A percentile compares a stretch with the other conserved stretches of the same genome.
phyloP scores from a whole-genome alignment of 495 filamentous ascomycete species.

The Penicillium atrosanguineum region DNA sequence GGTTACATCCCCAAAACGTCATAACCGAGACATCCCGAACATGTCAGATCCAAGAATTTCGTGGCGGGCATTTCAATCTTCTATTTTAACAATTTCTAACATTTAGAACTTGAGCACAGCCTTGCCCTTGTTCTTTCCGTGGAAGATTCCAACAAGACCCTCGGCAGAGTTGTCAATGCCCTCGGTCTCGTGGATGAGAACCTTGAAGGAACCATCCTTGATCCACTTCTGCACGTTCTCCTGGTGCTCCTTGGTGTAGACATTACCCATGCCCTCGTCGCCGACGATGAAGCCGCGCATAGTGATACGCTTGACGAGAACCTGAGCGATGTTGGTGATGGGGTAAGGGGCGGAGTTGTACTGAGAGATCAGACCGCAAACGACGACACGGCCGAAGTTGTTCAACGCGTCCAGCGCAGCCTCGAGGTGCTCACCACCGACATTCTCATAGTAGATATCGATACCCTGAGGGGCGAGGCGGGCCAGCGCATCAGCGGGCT shows the following conservation, averaged over 20 bases:
- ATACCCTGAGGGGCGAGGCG: slow-evolving; percentile 79
- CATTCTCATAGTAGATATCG: slow-evolving; percentile 96
- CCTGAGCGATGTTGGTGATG: slow-evolving; percentile 59
- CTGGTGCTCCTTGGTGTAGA: slow-evolving; percentile 74
- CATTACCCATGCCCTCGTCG: slow-evolving; percentile 64
- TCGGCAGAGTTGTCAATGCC: slow-evolving; percentile 82
- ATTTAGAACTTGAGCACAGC: slow-evolving; percentile 72
- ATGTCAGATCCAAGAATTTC: slow-evolving; percentile 2
- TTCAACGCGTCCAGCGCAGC: slow-evolving; percentile 72
- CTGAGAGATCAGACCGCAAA: slow-evolving; percentile 70
- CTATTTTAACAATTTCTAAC: slow-evolving; percentile 2
- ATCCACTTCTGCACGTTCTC: slow-evolving; percentile 83
- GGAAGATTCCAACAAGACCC: slow-evolving; percentile 81
- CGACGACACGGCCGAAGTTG: slow-evolving; percentile 64
- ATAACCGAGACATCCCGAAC: slow-evolving; percentile 10
- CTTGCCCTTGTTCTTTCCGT: slow-evolving; percentile 92
- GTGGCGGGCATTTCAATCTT: slow-evolving; percentile 12
- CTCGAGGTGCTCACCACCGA: slow-evolving; percentile 85
- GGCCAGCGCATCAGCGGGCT: slow-evolving; percentile 63
- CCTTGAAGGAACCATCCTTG: slow-evolving; percentile 74
- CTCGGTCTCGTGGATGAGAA: slow-evolving; percentile 63
- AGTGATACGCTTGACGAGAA: slow-evolving; percentile 56
- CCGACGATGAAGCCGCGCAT: slow-evolving; percentile 79
- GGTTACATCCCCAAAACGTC: not conserved
- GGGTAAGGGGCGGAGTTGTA: slow-evolving; percentile 73